A percentile compares a stretch with the other conserved stretches of the same genome.
These are phyloP conservation scores for Spirogloea muscicola DNA, from an alignment of 139 green algal genomes.

Conservation along the genomic window DNA sequence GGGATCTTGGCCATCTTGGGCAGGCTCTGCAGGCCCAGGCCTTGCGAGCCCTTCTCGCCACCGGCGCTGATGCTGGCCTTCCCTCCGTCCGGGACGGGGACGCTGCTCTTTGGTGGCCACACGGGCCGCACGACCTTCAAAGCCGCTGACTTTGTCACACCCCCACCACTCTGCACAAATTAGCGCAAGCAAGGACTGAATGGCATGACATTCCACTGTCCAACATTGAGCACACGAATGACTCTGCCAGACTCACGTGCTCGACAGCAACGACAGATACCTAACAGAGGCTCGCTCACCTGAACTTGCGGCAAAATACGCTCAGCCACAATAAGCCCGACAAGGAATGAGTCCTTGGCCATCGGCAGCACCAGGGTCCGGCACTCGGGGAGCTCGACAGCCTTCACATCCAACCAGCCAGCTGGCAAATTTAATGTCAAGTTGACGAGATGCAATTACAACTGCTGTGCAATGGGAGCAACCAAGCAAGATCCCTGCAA, in stretches of 20 bases:
- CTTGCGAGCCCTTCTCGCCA: too few species aligned
- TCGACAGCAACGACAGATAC: too few species aligned
- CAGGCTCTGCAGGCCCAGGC: too few species aligned
- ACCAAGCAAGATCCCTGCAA: too few species aligned
- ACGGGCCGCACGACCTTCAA: constrained; percentile 3
- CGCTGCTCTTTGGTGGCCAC: not conserved
- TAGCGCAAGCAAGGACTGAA: not conserved
- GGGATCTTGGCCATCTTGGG: too few species aligned
- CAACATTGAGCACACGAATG: not conserved
- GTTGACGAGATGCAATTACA: too few species aligned
- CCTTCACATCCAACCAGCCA: constrained; percentile 4
- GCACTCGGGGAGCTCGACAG: not conserved
- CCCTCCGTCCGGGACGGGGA: not conserved
- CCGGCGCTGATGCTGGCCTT: too few species aligned
- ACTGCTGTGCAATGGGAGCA: too few species aligned
- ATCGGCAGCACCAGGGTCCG: constrained; percentile 19
- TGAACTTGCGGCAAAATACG: too few species aligned
- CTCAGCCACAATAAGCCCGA: constrained; percentile 27
- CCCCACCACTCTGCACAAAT: not conserved
- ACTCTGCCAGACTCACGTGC: not conserved
- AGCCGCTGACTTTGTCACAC: not conserved
- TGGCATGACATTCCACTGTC: not conserved
- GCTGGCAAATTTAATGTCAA: too few species aligned
- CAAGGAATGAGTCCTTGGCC: constrained; percentile 1
- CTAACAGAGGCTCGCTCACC: too few species aligned